Conservation (phyloP, 106 monocot genomes). For the Acorus calamus region DNA sequence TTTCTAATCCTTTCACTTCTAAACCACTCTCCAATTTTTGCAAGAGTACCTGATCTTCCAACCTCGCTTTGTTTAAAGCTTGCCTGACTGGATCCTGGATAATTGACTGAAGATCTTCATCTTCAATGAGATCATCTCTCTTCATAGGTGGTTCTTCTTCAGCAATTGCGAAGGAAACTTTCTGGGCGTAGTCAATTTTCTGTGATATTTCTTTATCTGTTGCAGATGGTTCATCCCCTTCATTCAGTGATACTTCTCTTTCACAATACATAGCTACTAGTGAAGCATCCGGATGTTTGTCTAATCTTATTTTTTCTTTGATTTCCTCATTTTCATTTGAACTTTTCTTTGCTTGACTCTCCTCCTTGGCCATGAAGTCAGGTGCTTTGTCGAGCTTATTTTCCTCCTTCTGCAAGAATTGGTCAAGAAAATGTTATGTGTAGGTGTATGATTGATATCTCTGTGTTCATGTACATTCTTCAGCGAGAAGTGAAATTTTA, state of each 20-base stretch:
- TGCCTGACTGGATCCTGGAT: not conserved
- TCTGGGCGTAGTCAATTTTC: conserved; percentile 1
- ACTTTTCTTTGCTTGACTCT: too few relatives aligned
- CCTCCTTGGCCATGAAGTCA: too few relatives aligned
- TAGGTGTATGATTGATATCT: too few relatives aligned
- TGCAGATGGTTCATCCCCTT: not conserved
- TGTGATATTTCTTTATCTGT: conserved; percentile 1
- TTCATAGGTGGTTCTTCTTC: conserved; percentile 6
- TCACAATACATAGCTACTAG: not conserved
- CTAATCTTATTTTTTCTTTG: conserved; percentile 4
- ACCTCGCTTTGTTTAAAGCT: not conserved
- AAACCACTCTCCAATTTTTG: conserved; percentile 1
- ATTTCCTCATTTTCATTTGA: too few relatives aligned
- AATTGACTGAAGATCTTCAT: conserved; percentile 8
- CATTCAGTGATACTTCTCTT: conserved; percentile 8
- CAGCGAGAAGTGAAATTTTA: too few relatives aligned
- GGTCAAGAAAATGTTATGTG: too few relatives aligned
- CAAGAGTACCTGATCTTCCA: not conserved
- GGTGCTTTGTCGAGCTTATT: too few relatives aligned
- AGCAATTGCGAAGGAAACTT: conserved; percentile 5
- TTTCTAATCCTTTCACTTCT: conserved; percentile 2
- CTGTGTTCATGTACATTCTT: too few relatives aligned
- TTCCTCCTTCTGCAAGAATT: too few relatives aligned
- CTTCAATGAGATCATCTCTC: not conserved
- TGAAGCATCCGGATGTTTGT: conserved; percentile 3